Evolutionary conservation across 305 asterid genomes (phyloP), one percentile per base, ranked within the genome.

Genomic region (Solanum hybrid): DNA sequence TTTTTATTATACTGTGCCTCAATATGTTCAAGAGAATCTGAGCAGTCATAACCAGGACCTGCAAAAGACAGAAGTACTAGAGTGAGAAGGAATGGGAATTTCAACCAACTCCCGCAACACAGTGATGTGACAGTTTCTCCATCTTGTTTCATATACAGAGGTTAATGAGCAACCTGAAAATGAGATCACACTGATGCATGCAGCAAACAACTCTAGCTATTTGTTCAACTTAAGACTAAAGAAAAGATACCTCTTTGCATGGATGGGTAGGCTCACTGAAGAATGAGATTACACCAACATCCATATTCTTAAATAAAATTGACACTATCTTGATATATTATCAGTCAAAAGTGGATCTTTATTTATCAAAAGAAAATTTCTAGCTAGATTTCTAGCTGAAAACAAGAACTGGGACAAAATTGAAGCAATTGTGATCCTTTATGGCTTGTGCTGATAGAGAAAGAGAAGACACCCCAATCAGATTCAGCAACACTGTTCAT

Each of bases 41-140:
- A 90, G 99, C 99, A 17, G 99, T 98, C 99, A 98, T 98, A 94
- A 98, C 99, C 91, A 98, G 92, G 90, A 98, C 99, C 99, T 98
- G 97, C 90, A 89, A 77, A 72, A 41, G 77, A 86, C 90, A 91
- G 95, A 82, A 57, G 79, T 31, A 65, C 89, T 57, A n/a, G 45
- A 31, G 45, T 85, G 77, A 85, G 41, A 85, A 85, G 45, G 39
- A 82, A 84, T 45, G 75, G 88, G 13, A 45, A 27, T 17, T 31
- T 17, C 88, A 84, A 51, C 29, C 75, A 51, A 84, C 75, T 51
- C 45, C 75, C 39, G 9, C 88, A 85, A 31, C 88, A 29, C 5
- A 57, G 77, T 57, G 22, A 85, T 31, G 45, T 57, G 32, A 84
- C 22, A 51, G 22, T 51, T 57, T 51, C 88, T 84, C 77, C 77